These are phyloP conservation scores for Zea mays DNA, from an alignment of 176 grass and related monocot genomes.

Conservation along the genomic window Zm-B73-REFERENCE-NAM-5.0 NC_050096.1:54501001-54501500, in stretches of 20 bases:
- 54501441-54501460: slow-evolving; percentile 18
- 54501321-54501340: neutral
- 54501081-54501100: neutral
- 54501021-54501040: neutral
- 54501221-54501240: neutral
- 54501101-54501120: neutral
- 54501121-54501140: neutral
- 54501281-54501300: slow-evolving; percentile 10
- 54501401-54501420: neutral
- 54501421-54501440: slow-evolving; percentile 30
- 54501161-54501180: neutral
- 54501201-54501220: neutral
- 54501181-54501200: neutral
- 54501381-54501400: neutral
- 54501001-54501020: neutral
- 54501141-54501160: neutral
- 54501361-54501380: neutral
- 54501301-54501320: neutral
- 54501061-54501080: neutral
- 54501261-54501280: slow-evolving; percentile 31
- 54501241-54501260: slow-evolving; percentile 1
- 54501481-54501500: slow-evolving; percentile 26
- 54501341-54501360: neutral
- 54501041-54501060: neutral
- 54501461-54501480: slow-evolving; percentile 27